A percentile compares a stretch with the other conserved stretches of the same genome.
These are phyloP conservation scores for Aquanectria penicillioides DNA, from an alignment of 2,329 filamentous ascomycete genomes.

Conservation along the genomic window DNA sequence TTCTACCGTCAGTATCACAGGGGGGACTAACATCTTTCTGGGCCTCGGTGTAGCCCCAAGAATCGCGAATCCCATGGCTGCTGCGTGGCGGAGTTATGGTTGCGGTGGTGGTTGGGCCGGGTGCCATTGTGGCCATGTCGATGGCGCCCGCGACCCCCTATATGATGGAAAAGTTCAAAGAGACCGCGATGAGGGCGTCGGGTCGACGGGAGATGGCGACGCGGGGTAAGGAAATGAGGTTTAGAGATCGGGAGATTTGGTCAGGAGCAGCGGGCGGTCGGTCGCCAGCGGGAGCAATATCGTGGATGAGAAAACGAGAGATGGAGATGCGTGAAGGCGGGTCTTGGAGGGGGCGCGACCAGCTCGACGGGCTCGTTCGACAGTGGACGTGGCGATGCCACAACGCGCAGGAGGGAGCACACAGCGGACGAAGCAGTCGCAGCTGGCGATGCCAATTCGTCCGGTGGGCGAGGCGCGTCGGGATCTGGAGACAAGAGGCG, in stretches of 20 bases:
- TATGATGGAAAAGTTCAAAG: slow-evolving; percentile 7
- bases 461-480: slow-evolving; percentile 33
- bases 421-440: slow-evolving; percentile 28
- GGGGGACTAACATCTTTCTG: slow-evolving; percentile 51
- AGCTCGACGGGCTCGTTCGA: slow-evolving; percentile 21
- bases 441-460: slow-evolving; percentile 33
- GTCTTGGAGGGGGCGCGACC: slow-evolving; percentile 26
- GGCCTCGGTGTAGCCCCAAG: slow-evolving; percentile 53
- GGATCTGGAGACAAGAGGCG: slow-evolving; percentile 29
- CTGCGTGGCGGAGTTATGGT: slow-evolving; percentile 60
- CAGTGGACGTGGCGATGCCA: slow-evolving; percentile 18
- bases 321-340: slow-evolving; percentile 18
- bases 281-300: neutral
- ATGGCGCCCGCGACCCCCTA: slow-evolving; percentile 45
- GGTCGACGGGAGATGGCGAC: slow-evolving; percentile 1
- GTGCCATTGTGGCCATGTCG: slow-evolving; percentile 64
- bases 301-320: neutral
- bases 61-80: slow-evolving; percentile 57
- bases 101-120: slow-evolving; percentile 58
- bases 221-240: neutral
- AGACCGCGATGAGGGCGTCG: slow-evolving; percentile 3
- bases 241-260: neutral
- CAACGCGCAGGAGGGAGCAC: slow-evolving; percentile 8
- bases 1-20: neutral
- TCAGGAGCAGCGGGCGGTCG: neutral